These are phyloP conservation scores for Alternaria sp. DNA, from an alignment of 2,329 filamentous ascomycete genomes.

Conservation along the genomic window DNA sequence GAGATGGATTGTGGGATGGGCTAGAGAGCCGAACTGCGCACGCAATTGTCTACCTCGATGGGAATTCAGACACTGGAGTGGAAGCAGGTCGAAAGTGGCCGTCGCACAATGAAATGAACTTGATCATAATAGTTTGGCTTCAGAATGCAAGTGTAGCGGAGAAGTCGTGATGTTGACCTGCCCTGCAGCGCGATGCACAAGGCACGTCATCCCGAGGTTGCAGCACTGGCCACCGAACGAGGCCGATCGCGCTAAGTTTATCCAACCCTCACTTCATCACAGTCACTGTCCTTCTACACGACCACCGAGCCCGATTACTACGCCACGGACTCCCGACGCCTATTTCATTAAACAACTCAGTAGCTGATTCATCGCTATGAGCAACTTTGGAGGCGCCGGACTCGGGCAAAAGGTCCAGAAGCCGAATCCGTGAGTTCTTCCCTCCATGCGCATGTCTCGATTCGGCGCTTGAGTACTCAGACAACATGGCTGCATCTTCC, in stretches of 20 bases:
- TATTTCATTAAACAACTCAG: too few relatives aligned
- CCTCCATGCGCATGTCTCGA: not conserved
- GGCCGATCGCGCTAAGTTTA: conserved; percentile 24
- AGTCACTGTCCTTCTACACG: not conserved
- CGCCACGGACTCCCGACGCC: not conserved
- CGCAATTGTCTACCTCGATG: too few relatives aligned
- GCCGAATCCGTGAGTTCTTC: conserved; percentile 68
- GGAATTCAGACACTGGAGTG: too few relatives aligned
- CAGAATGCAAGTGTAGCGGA: not conserved
- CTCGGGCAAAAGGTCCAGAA: conserved; percentile 68
- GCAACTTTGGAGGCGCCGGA: conserved; percentile 74
- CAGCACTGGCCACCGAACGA: conserved; percentile 25
- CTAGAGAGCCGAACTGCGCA: not conserved
- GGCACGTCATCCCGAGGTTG: conserved; percentile 26
- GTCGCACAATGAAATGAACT: not conserved
- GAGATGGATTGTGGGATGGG: not conserved
- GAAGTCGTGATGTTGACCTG: not conserved
- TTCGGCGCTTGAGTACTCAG: not conserved
- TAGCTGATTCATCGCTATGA: conserved; percentile 50
- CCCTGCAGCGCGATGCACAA: not conserved
- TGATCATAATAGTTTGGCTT: not conserved
- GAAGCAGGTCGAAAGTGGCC: not conserved
- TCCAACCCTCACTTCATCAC: conserved; percentile 34
- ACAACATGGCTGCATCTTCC: not conserved
- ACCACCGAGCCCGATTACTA: conserved; percentile 4